These are phyloP conservation scores for Solanum dulcamara DNA, from an alignment of 257 asterid genomes.

Conservation along the genomic window DNA sequence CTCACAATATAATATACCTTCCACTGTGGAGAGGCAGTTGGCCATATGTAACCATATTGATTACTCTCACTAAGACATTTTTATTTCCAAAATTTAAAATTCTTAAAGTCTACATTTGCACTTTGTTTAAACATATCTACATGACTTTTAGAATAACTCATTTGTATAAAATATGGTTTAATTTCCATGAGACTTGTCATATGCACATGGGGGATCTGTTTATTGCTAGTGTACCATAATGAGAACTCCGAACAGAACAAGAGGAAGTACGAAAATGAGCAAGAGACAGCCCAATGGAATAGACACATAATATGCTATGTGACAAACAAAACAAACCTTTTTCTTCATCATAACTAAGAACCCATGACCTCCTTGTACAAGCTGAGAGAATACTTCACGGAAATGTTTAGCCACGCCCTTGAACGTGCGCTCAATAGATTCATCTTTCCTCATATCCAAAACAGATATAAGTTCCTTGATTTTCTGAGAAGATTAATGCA, in stretches of 20 bases:
- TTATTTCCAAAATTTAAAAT: neutral
- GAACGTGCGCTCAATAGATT: constrained; percentile 95
- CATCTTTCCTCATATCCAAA: constrained; percentile 97
- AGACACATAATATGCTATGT: neutral
- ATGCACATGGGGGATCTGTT: neutral
- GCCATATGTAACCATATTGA: neutral
- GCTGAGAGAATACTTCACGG: constrained; percentile 93
- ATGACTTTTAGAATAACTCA: neutral
- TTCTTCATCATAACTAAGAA: constrained; percentile 90
- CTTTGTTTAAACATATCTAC: neutral
- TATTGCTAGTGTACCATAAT: neutral
- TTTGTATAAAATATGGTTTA: neutral
- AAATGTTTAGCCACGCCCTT: constrained; percentile 97
- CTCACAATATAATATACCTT: neutral
- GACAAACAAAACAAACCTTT: constrained; percentile 48
- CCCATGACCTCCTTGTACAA: constrained; percentile 99
- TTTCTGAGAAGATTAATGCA: constrained; percentile 46
- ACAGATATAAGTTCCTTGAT: constrained; percentile 88
- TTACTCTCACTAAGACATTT: neutral
- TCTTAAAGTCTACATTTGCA: neutral
- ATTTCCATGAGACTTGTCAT: neutral
- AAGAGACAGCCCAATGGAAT: neutral
- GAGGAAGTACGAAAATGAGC: neutral
- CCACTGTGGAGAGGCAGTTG: neutral
- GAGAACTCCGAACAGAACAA: neutral